Evolutionary conservation across 31 red algal genomes (phyloP).

Genomic region (Asparagopsis taxiformis): DNA sequence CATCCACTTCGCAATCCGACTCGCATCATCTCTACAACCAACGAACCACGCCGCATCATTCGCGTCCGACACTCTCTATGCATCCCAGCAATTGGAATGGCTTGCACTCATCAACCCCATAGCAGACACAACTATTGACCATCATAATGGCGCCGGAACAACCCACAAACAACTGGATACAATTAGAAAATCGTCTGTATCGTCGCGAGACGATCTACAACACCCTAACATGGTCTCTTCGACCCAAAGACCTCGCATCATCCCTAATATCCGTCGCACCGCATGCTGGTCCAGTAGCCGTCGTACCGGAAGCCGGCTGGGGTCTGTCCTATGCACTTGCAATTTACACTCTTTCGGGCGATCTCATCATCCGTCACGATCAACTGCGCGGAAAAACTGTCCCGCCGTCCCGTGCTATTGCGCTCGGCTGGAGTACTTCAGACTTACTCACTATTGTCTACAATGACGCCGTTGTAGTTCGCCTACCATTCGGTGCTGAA

Average conservation of each 20-base stretch:
- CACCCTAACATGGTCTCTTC: slow-evolving; percentile 26
- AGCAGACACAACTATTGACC: too few species aligned
- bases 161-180: slow-evolving; percentile 37
- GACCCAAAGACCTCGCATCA: slow-evolving; percentile 13
- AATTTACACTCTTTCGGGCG: slow-evolving; percentile 56
- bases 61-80: too few species aligned
- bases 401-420: slow-evolving; percentile 54
- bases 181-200: slow-evolving; percentile 65
- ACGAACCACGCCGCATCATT: too few species aligned
- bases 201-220: slow-evolving; percentile 32
- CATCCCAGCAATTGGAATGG: too few species aligned
- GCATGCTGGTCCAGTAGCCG: slow-evolving; percentile 47
- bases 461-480: slow-evolving; percentile 63
- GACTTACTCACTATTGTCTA: slow-evolving; percentile 75
- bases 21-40: too few species aligned
- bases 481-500: slow-evolving; percentile 26
- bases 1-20: too few species aligned
- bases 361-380: slow-evolving; percentile 21
- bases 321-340: slow-evolving; percentile 45
- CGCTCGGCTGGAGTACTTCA: slow-evolving; percentile 49
- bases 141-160: too few species aligned
- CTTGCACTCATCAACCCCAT: too few species aligned
- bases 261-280: slow-evolving; percentile 39
- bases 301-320: slow-evolving; percentile 76
- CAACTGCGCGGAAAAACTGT: slow-evolving; percentile 44